These are phyloP conservation scores for Mucor indicus DNA, from an alignment of 371 early-diverging fungal species.

Conservation along the genomic window DNA sequence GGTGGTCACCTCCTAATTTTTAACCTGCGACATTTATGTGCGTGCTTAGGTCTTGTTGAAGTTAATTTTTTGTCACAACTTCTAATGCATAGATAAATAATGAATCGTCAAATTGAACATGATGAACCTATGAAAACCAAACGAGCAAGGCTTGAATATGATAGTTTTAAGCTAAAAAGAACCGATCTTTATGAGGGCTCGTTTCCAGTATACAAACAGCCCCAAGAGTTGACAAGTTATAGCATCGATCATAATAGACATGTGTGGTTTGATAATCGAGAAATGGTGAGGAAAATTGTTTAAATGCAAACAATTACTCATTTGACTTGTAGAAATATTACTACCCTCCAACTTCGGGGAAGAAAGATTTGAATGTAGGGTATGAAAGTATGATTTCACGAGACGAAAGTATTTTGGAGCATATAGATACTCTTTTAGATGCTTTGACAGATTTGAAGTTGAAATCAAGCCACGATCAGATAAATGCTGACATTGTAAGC, in stretches of 20 bases:
- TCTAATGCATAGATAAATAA: too few relatives aligned
- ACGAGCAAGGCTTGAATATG: too few relatives aligned
- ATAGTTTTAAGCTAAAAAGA: background rate
- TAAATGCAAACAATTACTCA: background rate
- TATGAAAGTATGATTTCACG: conserved; percentile 65
- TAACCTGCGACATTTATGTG: too few relatives aligned
- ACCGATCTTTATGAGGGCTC: conserved; percentile 46
- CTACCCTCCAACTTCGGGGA: conserved; percentile 44
- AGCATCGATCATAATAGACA: conserved; percentile 67
- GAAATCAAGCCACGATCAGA: background rate
- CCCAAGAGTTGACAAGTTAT: conserved; percentile 74
- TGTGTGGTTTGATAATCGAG: conserved; percentile 64
- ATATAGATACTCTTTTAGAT: conserved; percentile 77
- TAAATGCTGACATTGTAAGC: conserved; percentile 43
- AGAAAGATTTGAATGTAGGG: conserved; percentile 53
- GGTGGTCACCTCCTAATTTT: too few relatives aligned
- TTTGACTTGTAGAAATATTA: conserved; percentile 62
- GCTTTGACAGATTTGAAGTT: conserved; percentile 40
- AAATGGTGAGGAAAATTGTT: conserved; percentile 53
- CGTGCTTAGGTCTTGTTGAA: too few relatives aligned
- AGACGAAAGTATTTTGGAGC: conserved; percentile 61
- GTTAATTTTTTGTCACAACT: too few relatives aligned
- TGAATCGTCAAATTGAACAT: too few relatives aligned
- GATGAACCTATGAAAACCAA: too few relatives aligned
- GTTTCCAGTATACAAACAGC: conserved; percentile 63